Evolutionary conservation across 2,329 filamentous ascomycete species (phyloP).

Genomic region (Colletotrichum eleusines): DNA sequence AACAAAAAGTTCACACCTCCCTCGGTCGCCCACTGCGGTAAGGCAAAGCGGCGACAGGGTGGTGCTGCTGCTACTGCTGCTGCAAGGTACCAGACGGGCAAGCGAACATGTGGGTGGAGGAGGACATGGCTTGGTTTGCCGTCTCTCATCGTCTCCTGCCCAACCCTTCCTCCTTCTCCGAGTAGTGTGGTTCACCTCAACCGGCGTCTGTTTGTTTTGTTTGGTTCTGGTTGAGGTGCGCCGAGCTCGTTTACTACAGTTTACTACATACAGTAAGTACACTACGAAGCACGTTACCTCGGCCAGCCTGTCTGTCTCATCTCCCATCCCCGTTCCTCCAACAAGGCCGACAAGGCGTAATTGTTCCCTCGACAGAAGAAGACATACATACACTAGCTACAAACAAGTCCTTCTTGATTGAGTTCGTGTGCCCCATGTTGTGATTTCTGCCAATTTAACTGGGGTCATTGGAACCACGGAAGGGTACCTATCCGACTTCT

Average conservation of each 20-base stretch:
- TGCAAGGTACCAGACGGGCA: conserved; percentile 31
- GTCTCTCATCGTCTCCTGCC: neutral
- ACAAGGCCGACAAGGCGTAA: neutral
- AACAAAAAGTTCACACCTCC: neutral
- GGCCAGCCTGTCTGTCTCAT: neutral
- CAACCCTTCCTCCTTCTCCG: neutral
- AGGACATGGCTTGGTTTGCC: neutral
- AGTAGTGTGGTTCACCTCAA: neutral
- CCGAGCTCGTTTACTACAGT: no score
- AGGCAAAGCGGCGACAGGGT: no score
- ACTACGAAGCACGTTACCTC: neutral
- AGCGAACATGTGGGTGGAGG: conserved; percentile 37
- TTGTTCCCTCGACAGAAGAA: neutral
- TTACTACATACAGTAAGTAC: no score
- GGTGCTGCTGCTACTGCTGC: conserved; percentile 1
- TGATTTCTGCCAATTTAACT: neutral
- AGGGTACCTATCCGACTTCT: neutral
- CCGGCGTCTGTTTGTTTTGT: neutral
- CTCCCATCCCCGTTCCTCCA: neutral
- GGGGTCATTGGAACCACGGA: neutral
- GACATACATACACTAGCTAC: neutral
- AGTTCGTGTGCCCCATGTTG: neutral
- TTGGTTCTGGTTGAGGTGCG: neutral
- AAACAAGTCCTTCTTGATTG: neutral
- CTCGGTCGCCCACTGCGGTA: neutral